Conservation (phyloP, 306 rosid genomes). For the Fragaria ananassa region DNA sequence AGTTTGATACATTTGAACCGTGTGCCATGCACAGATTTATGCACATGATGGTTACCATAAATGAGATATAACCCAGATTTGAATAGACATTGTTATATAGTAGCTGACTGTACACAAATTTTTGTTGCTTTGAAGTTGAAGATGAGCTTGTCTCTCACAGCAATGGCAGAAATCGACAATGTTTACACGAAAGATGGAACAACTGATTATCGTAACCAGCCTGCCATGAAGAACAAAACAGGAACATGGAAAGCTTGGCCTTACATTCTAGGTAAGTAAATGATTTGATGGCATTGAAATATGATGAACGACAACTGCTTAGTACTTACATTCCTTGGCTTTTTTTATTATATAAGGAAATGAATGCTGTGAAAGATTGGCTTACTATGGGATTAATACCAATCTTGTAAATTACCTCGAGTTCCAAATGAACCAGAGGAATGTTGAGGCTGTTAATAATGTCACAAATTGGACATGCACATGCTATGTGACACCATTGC, state of each 20-base stretch:
- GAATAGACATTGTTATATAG: background rate
- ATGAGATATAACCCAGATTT: background rate
- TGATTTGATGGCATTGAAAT: background rate
- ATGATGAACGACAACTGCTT: background rate
- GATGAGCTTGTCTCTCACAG: background rate
- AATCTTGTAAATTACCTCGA: conserved; percentile 23
- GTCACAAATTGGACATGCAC: conserved; percentile 27
- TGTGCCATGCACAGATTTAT: background rate
- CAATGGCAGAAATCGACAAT: conserved; percentile 12
- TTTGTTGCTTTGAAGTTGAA: background rate
- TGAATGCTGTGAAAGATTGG: conserved; percentile 29
- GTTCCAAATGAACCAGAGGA: conserved; percentile 22
- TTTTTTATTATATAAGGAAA: conserved; percentile 2
- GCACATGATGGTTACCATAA: background rate
- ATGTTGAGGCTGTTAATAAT: conserved; percentile 23
- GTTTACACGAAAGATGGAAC: conserved; percentile 28
- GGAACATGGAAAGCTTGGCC: conserved; percentile 34
- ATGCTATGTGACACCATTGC: conserved; percentile 22
- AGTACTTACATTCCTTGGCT: background rate
- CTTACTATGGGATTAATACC: conserved; percentile 25
- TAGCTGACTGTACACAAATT: background rate
- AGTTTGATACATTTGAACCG: background rate
- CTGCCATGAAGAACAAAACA: conserved; percentile 26
- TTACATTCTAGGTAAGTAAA: conserved; percentile 20
- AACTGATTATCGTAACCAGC: conserved; percentile 16